phyloP scores from a whole-genome alignment of 306 rosid species.

The Glycyrrhiza uralensis region DNA sequence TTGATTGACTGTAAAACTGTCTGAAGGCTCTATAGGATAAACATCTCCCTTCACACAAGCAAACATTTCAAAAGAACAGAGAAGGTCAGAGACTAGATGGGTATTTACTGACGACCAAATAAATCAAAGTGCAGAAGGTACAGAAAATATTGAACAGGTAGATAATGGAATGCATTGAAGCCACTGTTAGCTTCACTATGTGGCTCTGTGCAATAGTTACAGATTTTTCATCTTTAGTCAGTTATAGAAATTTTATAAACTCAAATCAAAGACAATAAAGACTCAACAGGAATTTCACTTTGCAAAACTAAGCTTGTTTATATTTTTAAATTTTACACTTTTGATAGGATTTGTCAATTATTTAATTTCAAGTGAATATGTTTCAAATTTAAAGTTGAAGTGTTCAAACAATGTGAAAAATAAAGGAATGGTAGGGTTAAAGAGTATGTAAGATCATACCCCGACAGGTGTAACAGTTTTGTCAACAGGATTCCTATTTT shows the following conservation, averaged over 20 bases:
- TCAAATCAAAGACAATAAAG: not conserved
- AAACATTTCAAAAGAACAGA: slow-evolving; percentile 14
- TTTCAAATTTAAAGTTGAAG: not conserved
- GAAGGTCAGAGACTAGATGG: slow-evolving; percentile 16
- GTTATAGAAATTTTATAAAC: not conserved
- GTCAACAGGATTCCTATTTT: slow-evolving; percentile 19
- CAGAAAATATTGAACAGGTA: not conserved
- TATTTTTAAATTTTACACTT: not conserved
- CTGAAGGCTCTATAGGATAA: slow-evolving; percentile 77
- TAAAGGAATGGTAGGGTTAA: not conserved
- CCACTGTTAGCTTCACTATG: not conserved
- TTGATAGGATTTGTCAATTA: not conserved
- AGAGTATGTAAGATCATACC: slow-evolving; percentile 43
- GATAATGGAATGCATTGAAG: not conserved
- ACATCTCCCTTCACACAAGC: slow-evolving; percentile 72
- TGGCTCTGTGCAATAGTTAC: not conserved
- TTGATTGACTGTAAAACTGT: slow-evolving; percentile 53
- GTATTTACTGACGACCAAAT: not conserved
- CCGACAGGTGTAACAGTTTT: slow-evolving; percentile 43
- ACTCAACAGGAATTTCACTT: not conserved
- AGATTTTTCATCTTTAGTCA: slow-evolving; percentile 11
- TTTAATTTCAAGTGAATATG: not conserved
- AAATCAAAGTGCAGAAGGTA: slow-evolving; percentile 4
- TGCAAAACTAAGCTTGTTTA: not conserved
- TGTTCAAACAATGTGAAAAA: slow-evolving; percentile 8